phyloP scores from a whole-genome alignment of 768 basidiomycete species.

The Hemileccinum rubropunctum region DNA sequence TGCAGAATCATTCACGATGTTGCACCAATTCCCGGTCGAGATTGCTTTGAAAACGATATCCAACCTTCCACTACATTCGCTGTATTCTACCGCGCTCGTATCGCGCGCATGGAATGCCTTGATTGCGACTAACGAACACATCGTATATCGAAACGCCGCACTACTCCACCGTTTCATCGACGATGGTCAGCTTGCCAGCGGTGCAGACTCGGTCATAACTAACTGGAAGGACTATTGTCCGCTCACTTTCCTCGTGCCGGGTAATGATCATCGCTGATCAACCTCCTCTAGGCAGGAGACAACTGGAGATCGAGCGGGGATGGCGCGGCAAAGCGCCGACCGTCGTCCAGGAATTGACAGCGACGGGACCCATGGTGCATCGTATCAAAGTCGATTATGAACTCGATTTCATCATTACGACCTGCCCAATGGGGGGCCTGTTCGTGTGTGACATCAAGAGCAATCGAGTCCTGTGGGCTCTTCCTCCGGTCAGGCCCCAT shows the following conservation, averaged over 20 bases:
- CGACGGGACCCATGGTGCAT: slow-evolving; percentile 47
- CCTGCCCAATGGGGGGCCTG: slow-evolving; percentile 53
- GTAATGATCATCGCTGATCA: slow-evolving; percentile 8
- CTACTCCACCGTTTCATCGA: slow-evolving; percentile 47
- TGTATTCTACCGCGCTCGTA: slow-evolving; percentile 36
- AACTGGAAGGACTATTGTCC: slow-evolving; percentile 65
- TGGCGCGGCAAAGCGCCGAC: slow-evolving; percentile 57
- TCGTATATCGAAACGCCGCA: slow-evolving; percentile 58
- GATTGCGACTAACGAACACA: slow-evolving; percentile 42
- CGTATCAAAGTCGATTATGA: slow-evolving; percentile 75
- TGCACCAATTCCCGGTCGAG: slow-evolving; percentile 53
- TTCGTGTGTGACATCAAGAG: slow-evolving; percentile 52
- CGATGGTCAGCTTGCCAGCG: slow-evolving; percentile 26
- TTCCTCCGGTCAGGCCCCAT: slow-evolving; percentile 45
- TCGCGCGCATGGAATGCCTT: slow-evolving; percentile 50
- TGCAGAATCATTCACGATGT: slow-evolving; percentile 21
- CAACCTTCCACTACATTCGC: slow-evolving; percentile 45
- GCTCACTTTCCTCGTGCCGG: background rate
- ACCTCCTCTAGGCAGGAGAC: slow-evolving; percentile 41
- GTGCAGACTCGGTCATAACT: slow-evolving; percentile 29
- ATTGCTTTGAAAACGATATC: slow-evolving; percentile 48
- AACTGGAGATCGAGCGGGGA: slow-evolving; percentile 42
- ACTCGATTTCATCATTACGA: slow-evolving; percentile 57
- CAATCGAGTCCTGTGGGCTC: slow-evolving; percentile 54
- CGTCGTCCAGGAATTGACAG: slow-evolving; percentile 30